Conservation (phyloP, 129 eudicot genomes). For the Flaveria brownii region DNA sequence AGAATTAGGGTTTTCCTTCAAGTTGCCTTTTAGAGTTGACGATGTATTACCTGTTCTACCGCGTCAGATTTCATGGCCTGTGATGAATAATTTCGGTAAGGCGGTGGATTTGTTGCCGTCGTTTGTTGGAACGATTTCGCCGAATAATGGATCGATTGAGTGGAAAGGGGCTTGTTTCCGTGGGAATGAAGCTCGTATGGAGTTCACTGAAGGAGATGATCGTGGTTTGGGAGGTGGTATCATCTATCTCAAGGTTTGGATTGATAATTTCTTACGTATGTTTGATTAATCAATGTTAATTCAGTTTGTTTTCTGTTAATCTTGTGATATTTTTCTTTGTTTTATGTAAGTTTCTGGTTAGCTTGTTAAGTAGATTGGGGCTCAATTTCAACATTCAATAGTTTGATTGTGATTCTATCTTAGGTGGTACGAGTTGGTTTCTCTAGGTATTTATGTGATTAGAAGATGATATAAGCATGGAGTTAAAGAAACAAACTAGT, state of each 20-base stretch:
- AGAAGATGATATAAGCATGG: background rate
- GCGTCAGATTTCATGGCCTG: conserved; percentile 87
- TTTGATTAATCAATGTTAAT: background rate
- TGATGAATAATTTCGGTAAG: conserved; percentile 68
- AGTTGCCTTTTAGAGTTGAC: conserved; percentile 65
- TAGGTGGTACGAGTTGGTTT: background rate
- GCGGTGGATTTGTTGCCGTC: conserved; percentile 96
- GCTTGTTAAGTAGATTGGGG: background rate
- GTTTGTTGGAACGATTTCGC: conserved; percentile 80
- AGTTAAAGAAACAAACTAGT: background rate
- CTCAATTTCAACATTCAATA: background rate
- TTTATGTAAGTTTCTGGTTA: background rate
- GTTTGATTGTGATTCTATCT: background rate
- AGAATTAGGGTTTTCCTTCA: conserved; percentile 57
- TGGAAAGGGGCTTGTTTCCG: conserved; percentile 93
- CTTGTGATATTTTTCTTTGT: background rate
- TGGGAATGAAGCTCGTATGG: conserved; percentile 68
- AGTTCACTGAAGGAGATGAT: conserved; percentile 60
- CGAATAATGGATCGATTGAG: conserved; percentile 48
- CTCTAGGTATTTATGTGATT: background rate
- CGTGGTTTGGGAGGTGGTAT: conserved; percentile 87
- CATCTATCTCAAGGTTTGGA: conserved; percentile 62
- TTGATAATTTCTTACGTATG: background rate
- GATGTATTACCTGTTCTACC: conserved; percentile 91
- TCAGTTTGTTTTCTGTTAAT: background rate